Conservation (phyloP, 208 protist species). For the Plasmodiophora brassicae region DNA sequence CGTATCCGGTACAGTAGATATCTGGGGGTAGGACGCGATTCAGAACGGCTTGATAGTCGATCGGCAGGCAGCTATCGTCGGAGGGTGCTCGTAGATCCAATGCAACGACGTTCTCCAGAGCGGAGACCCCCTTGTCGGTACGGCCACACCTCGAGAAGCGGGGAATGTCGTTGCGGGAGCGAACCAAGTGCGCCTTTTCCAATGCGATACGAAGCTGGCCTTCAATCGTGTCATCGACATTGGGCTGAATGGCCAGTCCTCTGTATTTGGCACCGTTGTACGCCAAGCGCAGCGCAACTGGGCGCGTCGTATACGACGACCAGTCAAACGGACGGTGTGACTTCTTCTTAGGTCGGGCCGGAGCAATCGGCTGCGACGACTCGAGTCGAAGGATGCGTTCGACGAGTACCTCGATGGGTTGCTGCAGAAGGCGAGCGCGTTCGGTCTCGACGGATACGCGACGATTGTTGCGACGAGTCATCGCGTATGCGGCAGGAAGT, state of each 20-base stretch:
- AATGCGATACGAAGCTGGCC: not conserved
- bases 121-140: conserved; percentile 14
- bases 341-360: too few relatives aligned
- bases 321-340: not conserved
- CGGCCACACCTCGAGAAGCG: not conserved
- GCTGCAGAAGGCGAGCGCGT: too few relatives aligned
- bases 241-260: not conserved
- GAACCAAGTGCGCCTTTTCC: not conserved
- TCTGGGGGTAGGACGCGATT: not conserved
- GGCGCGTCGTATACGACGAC: not conserved
- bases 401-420: too few relatives aligned
- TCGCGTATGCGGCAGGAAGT: too few relatives aligned
- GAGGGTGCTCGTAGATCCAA: not conserved
- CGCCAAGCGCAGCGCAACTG: not conserved
- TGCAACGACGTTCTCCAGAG: conserved; percentile 7
- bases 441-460: too few relatives aligned
- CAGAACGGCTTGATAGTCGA: not conserved
- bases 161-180: not conserved
- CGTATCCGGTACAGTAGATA: not conserved
- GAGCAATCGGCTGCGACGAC: too few relatives aligned
- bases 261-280: not conserved
- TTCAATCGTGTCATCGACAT: conserved; percentile 6
- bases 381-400: too few relatives aligned
- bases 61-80: not conserved
- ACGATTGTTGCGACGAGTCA: too few relatives aligned